These are phyloP conservation scores for Bondarzewia mesenterica DNA, from an alignment of 1,284 basidiomycete genomes.

Conservation along the genomic window DNA sequence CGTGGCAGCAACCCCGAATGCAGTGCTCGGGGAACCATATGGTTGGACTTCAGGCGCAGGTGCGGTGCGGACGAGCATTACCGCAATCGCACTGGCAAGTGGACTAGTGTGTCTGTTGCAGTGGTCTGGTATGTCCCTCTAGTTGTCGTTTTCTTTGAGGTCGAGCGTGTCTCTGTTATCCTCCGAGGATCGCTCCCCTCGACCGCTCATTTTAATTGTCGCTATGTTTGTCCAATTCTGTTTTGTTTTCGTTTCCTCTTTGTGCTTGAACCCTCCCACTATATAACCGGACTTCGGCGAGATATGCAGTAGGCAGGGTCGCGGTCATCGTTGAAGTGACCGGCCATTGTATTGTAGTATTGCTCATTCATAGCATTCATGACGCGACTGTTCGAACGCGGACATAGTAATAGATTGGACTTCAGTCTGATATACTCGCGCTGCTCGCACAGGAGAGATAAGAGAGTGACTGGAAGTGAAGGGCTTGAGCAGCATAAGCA, in stretches of 20 bases:
- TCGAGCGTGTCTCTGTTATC: background rate
- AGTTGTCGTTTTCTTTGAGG: background rate
- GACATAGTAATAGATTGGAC: too few relatives aligned
- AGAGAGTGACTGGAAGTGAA: too few relatives aligned
- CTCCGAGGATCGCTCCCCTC: background rate
- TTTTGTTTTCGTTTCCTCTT: background rate
- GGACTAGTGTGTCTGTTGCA: background rate
- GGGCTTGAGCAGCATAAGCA: too few relatives aligned
- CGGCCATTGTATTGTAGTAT: background rate
- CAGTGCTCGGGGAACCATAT: conserved; percentile 28
- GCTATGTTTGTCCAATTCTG: background rate
- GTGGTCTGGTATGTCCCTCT: background rate
- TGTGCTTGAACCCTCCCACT: background rate
- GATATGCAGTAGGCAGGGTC: too few relatives aligned
- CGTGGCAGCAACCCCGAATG: conserved; percentile 17
- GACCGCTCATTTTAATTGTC: background rate
- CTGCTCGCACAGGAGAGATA: too few relatives aligned
- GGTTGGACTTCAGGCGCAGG: conserved; percentile 16
- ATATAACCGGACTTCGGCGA: background rate
- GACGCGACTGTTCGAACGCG: too few relatives aligned
- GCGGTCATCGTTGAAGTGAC: background rate
- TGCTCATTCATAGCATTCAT: too few relatives aligned
- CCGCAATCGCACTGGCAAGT: background rate
- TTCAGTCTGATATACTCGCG: too few relatives aligned
- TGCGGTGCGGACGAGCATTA: background rate